phyloP scores from a whole-genome alignment of 371 early-diverging fungal genomes.

The Circinella minor region DNA sequence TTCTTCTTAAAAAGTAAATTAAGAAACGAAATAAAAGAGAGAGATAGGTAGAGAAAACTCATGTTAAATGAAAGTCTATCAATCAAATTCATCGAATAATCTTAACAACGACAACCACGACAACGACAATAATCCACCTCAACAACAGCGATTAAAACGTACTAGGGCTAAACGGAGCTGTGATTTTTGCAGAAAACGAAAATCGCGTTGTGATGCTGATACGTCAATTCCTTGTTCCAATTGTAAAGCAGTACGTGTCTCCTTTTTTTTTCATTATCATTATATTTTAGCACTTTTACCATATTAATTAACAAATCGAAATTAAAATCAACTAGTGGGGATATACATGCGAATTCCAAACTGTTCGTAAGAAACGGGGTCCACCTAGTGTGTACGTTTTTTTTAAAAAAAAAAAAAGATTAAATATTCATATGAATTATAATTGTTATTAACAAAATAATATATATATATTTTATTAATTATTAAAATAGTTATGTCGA shows the following conservation, averaged over 20 bases:
- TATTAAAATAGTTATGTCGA: conserved; percentile 42
- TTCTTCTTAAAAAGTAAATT: too few relatives aligned
- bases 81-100: conserved; percentile 3
- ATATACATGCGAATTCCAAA: conserved; percentile 50
- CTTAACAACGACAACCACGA: conserved; percentile 5
- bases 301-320: too few relatives aligned
- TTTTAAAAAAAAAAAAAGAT: background rate
- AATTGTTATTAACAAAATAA: background rate
- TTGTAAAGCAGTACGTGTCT: conserved; percentile 47
- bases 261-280: background rate
- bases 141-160: conserved; percentile 33
- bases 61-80: conserved; percentile 14
- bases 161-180: conserved; percentile 59
- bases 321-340: conserved; percentile 39
- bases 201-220: conserved; percentile 57
- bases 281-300: too few relatives aligned
- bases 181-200: conserved; percentile 56
- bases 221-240: conserved; percentile 52
- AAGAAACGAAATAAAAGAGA: too few relatives aligned
- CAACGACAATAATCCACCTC: background rate
- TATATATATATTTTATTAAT: background rate
- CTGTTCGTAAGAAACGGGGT: conserved; percentile 53
- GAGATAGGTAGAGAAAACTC: background rate
- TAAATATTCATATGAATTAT: background rate
- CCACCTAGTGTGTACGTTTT: conserved; percentile 54